These are phyloP conservation scores for Hura crepitans DNA, from an alignment of 441 rosid genomes.

Conservation along the genomic window DNA sequence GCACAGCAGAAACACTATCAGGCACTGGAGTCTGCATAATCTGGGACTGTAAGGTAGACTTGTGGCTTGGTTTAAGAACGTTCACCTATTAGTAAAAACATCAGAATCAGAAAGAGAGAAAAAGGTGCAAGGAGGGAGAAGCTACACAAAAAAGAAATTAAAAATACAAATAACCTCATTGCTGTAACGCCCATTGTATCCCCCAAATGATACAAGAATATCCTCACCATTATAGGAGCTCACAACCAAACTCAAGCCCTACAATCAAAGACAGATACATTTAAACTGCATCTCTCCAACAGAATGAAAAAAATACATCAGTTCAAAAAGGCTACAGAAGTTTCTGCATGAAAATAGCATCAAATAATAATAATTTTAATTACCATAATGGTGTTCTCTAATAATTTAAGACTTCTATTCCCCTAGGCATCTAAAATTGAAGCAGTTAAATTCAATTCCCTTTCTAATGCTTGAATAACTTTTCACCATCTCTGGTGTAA, in stretches of 20 bases:
- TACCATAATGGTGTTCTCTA: not conserved
- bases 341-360: not conserved
- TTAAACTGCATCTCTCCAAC: not conserved
- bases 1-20: conserved; percentile 72
- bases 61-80: conserved; percentile 95
- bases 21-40: conserved; percentile 51
- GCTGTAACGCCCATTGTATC: conserved; percentile 92
- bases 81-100: conserved; percentile 50
- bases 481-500: not conserved
- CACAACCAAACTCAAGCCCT: conserved; percentile 86
- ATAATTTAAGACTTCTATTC: not conserved
- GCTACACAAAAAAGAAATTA: conserved; percentile 1
- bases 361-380: not conserved
- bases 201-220: conserved; percentile 79
- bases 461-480: not conserved
- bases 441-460: not conserved
- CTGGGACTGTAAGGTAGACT: conserved; percentile 74
- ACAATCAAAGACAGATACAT: conserved; percentile 20
- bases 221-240: conserved; percentile 79
- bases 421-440: not conserved
- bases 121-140: conserved; percentile 17
- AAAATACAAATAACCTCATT: conserved; percentile 57
- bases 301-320: not conserved
- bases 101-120: conserved; percentile 20
- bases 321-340: not conserved